Base-by-base conservation (phyloP, 2,329 filamentous ascomycete species). In the Ceratocystis cacaofunesta region DNA sequence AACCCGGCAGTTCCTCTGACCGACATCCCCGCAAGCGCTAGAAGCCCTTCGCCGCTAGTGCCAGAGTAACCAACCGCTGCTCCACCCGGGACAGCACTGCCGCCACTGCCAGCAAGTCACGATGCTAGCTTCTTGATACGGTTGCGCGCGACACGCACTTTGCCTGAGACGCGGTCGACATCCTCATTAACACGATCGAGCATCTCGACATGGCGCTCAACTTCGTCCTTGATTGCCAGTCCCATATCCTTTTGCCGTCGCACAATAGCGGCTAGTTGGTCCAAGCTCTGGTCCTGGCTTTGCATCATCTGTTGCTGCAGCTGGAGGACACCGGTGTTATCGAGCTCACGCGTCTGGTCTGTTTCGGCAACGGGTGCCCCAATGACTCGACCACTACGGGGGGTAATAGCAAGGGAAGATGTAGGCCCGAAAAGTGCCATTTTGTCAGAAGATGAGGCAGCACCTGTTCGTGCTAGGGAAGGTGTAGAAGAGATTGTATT, bases 181-280 rank as follows among this genome's bases (percentile, higher is more conserved):
- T 91, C 87, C 65, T 84, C 78, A 68, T 87, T 85, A 68, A 91
- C 72, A 69, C 83, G 74, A 12, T 83, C 81, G 36, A 94, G 77
- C 82, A 90, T 83, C 73, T 84, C 80, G 65, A 84, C 87, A 76
- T 92, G 88, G 69, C 83, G 75, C 64, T 85, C 81, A 65, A 92
- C 79, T 76, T 92, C 89, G 62, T 85, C 82, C 69, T 89, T 82
- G 71, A 94, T 92, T 66, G 85, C 81, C 60, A 89, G 77, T 0
- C 89, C 89, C 82, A 92, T 89, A 74, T 91, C 86, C 71, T 83
- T 86, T 77, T 92, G 87, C 67, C 87, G 78, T 61, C 85, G 78
- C 60, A 92, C 85, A 61, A 90, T 85, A 69, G 83, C 84, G 1
- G 82, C 80, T 65, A 94, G 76, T 70, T 84, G 79, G 19, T 87